phyloP scores from a whole-genome alignment of 2,329 filamentous ascomycete species.

The Geosmithia flava region DNA sequence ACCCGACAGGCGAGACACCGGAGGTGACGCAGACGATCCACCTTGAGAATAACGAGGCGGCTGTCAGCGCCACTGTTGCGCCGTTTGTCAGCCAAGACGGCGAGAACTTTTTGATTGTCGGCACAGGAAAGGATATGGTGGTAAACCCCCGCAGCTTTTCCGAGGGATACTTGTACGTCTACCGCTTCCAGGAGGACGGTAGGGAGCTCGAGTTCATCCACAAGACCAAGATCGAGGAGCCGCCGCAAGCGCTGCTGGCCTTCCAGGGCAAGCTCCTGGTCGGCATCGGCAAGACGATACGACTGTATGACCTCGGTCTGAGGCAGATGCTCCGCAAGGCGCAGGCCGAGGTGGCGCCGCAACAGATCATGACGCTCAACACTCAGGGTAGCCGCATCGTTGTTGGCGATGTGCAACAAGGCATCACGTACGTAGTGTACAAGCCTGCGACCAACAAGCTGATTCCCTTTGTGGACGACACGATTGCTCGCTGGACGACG shows the following conservation, averaged over 20 bases:
- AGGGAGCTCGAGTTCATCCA: constrained; percentile 86
- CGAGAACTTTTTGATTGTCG: constrained; percentile 85
- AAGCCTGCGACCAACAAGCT: constrained; percentile 84
- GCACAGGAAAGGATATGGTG: constrained; percentile 82
- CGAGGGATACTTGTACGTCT: constrained; percentile 82
- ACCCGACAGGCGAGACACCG: constrained; percentile 62
- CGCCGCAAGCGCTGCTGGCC: constrained; percentile 75
- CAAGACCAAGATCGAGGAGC: constrained; percentile 85
- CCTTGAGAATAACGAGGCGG: constrained; percentile 80
- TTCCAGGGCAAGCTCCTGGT: constrained; percentile 86
- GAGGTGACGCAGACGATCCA: constrained; percentile 66
- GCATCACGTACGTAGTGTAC: constrained; percentile 84
- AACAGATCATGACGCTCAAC: constrained; percentile 78
- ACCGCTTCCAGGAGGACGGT: constrained; percentile 80
- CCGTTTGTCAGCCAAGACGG: constrained; percentile 81
- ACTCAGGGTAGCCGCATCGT: constrained; percentile 86
- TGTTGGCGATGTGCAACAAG: constrained; percentile 86
- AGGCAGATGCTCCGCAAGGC: constrained; percentile 86
- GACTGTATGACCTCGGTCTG: constrained; percentile 88
- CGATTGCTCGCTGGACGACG: constrained; percentile 80
- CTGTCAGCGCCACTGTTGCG: constrained; percentile 74
- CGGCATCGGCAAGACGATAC: constrained; percentile 72
- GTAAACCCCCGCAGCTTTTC: constrained; percentile 64
- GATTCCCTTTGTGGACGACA: constrained; percentile 89
- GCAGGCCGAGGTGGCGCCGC: constrained; percentile 65